Conservation (phyloP, 176 grass and related monocot species). For the Musa beccarii region DNA sequence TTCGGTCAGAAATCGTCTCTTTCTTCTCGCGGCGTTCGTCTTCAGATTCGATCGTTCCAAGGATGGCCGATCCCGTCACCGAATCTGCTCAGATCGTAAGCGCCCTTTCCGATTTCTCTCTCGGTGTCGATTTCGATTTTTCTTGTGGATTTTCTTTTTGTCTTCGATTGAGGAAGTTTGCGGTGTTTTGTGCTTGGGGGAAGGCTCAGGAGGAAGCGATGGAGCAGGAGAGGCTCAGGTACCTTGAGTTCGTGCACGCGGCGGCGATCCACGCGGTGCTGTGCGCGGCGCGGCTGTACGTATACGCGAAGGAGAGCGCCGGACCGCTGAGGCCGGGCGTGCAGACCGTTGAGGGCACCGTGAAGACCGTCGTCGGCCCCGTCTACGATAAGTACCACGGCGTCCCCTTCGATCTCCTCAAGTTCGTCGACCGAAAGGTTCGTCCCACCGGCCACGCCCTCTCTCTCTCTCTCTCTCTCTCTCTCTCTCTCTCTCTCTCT, state of each 20-base stretch:
- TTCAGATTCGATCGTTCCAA: not conserved
- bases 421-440: conserved; percentile 90
- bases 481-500: not conserved
- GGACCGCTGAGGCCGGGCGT: conserved; percentile 78
- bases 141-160: not conserved
- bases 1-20: too few species aligned
- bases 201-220: not conserved
- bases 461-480: not conserved
- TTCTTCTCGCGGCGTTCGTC: too few species aligned
- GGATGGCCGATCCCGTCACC: not conserved
- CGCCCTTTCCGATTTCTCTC: too few species aligned
- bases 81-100: not conserved
- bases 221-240: conserved; percentile 59
- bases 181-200: not conserved
- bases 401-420: conserved; percentile 62
- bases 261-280: conserved; percentile 56
- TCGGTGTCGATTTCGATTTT: too few species aligned
- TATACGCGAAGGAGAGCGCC: conserved; percentile 58
- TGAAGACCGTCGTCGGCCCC: conserved; percentile 72
- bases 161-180: not conserved
- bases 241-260: conserved; percentile 72
- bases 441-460: too few species aligned
- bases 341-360: conserved; percentile 69
- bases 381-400: conserved; percentile 62
- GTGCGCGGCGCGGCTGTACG: conserved; percentile 48